A percentile compares a stretch with the other conserved stretches of the same genome.
phyloP scores from a whole-genome alignment of 176 grass and related monocot species.

The Panicum miliaceum region DNA sequence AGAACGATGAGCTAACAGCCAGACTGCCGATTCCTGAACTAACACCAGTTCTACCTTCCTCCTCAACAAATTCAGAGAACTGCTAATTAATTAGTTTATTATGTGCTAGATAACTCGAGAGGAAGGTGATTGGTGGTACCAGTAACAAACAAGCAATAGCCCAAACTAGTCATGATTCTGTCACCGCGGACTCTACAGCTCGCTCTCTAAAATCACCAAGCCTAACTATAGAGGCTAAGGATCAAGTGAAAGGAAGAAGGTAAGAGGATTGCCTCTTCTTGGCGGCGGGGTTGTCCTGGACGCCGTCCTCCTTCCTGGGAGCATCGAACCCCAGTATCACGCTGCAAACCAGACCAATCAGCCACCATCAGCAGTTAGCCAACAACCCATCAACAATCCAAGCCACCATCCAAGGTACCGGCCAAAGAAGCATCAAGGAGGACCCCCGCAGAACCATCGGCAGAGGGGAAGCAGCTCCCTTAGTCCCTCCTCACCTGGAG shows the following conservation, averaged over 20 bases:
- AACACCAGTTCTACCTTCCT: not conserved
- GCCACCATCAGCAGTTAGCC: not conserved
- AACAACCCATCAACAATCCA: not conserved
- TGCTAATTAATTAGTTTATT: not conserved
- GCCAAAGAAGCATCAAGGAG: not conserved
- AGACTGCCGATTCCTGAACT: not conserved
- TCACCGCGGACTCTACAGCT: not conserved
- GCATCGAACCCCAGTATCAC: constrained; percentile 80
- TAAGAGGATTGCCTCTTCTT: constrained; percentile 68
- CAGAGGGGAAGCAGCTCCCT: not conserved
- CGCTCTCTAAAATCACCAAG: not conserved
- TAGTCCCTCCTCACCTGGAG: constrained; percentile 45
- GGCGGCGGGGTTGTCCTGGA: constrained; percentile 50
- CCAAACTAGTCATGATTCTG: not conserved
- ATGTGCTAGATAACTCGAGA: not conserved
- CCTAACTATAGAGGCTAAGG: not conserved
- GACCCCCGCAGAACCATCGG: not conserved
- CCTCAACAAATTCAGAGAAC: constrained; percentile 13
- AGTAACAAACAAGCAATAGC: not conserved
- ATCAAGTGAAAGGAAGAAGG: not conserved
- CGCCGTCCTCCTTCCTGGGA: constrained; percentile 57
- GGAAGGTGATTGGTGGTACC: not conserved
- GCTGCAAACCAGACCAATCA: constrained; percentile 46
- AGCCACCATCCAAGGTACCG: not conserved
- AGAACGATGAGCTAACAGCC: not conserved